Evolutionary conservation across 23 red algal species (phyloP), one percentile per base, ranked within the genome.

Genomic region (Pyropia yezoensis): DNA sequence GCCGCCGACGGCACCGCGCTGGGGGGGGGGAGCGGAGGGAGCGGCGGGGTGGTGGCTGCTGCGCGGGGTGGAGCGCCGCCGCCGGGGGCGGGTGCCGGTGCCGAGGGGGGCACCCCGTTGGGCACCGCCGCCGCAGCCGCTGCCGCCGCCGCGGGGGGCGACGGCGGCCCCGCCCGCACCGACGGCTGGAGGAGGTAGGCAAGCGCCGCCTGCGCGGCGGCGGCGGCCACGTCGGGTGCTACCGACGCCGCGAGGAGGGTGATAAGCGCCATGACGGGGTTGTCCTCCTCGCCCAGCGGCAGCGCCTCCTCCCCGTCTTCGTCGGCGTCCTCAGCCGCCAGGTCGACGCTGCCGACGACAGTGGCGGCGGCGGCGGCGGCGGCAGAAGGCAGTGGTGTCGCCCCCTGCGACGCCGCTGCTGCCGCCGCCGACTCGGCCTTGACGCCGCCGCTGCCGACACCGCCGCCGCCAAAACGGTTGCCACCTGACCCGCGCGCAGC

Each of bases 241-340:
- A 96, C 85, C 25, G 70, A 88, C 2, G 83, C 69, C 18, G 85
- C 83, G n/a, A 96, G 67, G 63, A 96, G 85, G 24, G 92, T 79
- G 29, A 96, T 69, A 49, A 90, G 92, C 7, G 79, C 79, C 73
- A 96, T 80, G 19, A 96, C 62, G 20, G 92, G 92, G 62, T 96
- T 96, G 27, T 66, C 70, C 3, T 65, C 78, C 51, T 96, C 85
- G 29, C 69, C 80, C 50, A 96, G 90, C 6, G 85, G 84, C 33
- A 89, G 66, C 64, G 70, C 47, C 6, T 77, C 34, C 1, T 17
- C 39, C 6, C 12, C 39, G 39, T 8, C 39, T 0, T 47, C 39
- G 39, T 8, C 39, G 11, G 4, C 39, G 39, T 47, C 39, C 6
- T 13, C 39, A 47, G 6, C 11, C 39, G 39, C 39, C 11, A 1